A percentile compares a stretch with the other conserved stretches of the same genome.
phyloP scores from a whole-genome alignment of 108 stramenopile genomes.

The Epithemia pelagica region DNA sequence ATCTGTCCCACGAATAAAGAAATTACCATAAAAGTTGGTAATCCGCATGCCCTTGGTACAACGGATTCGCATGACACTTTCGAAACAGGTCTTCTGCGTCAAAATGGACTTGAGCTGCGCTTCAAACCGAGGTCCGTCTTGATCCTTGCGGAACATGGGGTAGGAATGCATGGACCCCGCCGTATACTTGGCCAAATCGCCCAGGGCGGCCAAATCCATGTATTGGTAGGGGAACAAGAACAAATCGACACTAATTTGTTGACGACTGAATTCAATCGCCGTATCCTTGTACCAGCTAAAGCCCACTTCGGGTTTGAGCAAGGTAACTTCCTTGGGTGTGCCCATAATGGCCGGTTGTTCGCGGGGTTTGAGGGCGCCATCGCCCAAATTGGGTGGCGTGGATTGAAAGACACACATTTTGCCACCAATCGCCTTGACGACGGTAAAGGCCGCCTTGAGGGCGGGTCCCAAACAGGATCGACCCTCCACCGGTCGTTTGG shows the following conservation, averaged over 20 bases:
- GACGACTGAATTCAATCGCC: conserved; percentile 90
- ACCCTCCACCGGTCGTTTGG: conserved; percentile 37
- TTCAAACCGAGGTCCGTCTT: conserved; percentile 79
- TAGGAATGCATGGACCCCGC: conserved; percentile 88
- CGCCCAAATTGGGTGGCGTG: conserved; percentile 85
- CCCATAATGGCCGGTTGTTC: conserved; percentile 92
- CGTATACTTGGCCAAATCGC: conserved; percentile 81
- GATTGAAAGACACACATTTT: conserved; percentile 94
- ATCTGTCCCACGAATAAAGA: conserved; percentile 94
- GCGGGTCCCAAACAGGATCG: conserved; percentile 88
- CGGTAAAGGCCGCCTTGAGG: conserved; percentile 90
- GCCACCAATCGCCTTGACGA: conserved; percentile 94
- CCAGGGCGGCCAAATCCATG: conserved; percentile 87
- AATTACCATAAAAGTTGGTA: conserved; percentile 95
- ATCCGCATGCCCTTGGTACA: conserved; percentile 93
- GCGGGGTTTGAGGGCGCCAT: conserved; percentile 80
- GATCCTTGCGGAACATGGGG: conserved; percentile 68
- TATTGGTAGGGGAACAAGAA: conserved; percentile 88
- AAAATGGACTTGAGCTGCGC: conserved; percentile 71
- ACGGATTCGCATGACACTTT: conserved; percentile 96
- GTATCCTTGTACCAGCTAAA: conserved; percentile 88
- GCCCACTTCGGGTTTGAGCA: conserved; percentile 68
- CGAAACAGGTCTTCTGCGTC: conserved; percentile 88
- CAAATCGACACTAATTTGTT: conserved; percentile 96
- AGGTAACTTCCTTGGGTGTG: conserved; percentile 84